A percentile compares a stretch with the other conserved stretches of the same genome.
Conservation (phyloP, 2,329 filamentous ascomycete species). For the Nemania sp. region DNA sequence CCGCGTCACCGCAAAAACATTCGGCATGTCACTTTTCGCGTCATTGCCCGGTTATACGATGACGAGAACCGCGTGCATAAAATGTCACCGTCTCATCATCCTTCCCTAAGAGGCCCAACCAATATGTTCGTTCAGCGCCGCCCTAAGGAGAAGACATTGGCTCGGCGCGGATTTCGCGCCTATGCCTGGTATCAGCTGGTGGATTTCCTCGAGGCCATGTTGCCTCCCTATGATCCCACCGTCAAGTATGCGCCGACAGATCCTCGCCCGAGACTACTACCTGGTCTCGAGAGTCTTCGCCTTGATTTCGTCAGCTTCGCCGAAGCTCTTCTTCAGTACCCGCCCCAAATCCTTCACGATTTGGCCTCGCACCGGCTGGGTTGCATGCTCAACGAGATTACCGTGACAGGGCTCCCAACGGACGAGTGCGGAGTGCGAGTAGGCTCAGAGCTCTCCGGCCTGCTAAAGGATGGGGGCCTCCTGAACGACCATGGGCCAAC, state of each 20-base stretch:
- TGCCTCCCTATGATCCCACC: conserved; percentile 54
- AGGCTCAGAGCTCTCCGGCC: conserved; percentile 52
- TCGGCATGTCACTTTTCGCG: conserved; percentile 52
- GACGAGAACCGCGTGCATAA: conserved; percentile 50
- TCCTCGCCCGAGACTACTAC: conserved; percentile 49
- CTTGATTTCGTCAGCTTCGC: conserved; percentile 60
- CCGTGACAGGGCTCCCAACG: conserved; percentile 55
- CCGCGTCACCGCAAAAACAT: conserved; percentile 48
- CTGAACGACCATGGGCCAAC: conserved; percentile 51
- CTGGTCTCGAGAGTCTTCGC: conserved; percentile 51
- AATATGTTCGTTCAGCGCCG: conserved; percentile 48
- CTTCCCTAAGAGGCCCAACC: conserved; percentile 47
- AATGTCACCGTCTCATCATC: conserved; percentile 48
- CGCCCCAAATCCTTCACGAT: conserved; percentile 54
- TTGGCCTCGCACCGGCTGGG: conserved; percentile 58
- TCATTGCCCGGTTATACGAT: conserved; percentile 60
- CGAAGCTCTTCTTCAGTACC: conserved; percentile 49
- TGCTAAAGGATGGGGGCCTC: conserved; percentile 58
- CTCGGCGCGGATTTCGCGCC: conserved; percentile 56
- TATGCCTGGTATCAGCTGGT: conserved; percentile 58
- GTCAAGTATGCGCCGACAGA: conserved; percentile 8
- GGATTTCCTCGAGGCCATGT: conserved; percentile 55
- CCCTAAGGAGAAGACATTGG: conserved; percentile 49
- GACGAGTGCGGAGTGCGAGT: conserved; percentile 54
- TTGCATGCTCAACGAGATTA: conserved; percentile 56